Evolutionary conservation across 2,329 filamentous ascomycete species (phyloP).

Genomic region (Venturia carpophila): DNA sequence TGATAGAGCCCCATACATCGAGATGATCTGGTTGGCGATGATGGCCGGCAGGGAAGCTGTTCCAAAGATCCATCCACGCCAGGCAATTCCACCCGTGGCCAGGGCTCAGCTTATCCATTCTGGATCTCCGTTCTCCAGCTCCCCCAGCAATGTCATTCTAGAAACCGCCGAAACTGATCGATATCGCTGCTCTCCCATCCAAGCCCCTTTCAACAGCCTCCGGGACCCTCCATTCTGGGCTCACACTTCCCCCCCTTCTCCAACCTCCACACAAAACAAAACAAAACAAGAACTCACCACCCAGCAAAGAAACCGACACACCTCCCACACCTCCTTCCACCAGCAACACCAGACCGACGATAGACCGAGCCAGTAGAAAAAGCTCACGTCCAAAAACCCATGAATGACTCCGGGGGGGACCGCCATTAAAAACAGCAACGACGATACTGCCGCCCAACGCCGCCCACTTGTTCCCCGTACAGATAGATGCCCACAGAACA

Average conservation of each 20-base stretch:
- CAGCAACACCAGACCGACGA: conserved; percentile 46
- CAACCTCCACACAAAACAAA: not conserved
- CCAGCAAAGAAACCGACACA: not conserved
- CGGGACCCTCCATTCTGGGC: not conserved
- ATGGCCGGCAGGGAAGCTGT: conserved; percentile 38
- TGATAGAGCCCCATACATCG: conserved; percentile 44
- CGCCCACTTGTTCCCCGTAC: conserved; percentile 38
- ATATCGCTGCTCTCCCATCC: not conserved
- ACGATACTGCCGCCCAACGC: conserved; percentile 41
- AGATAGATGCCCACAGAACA: conserved; percentile 40
- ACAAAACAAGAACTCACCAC: not conserved
- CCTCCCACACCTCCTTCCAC: conserved; percentile 19
- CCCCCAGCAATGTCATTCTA: not conserved
- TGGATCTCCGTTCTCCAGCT: not conserved
- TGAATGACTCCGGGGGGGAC: conserved; percentile 39
- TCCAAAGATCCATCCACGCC: conserved; percentile 45
- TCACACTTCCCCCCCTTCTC: too few relatives aligned
- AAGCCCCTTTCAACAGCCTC: not conserved
- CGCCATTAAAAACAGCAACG: conserved; percentile 25
- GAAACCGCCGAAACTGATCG: not conserved
- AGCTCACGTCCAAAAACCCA: conserved; percentile 41
- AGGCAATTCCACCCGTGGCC: conserved; percentile 21
- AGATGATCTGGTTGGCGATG: conserved; percentile 38
- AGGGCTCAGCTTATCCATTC: not conserved
- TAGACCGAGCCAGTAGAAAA: conserved; percentile 48